Conservation (phyloP, 2,329 filamentous ascomycete species). For the Botrytis paeoniae region DNA sequence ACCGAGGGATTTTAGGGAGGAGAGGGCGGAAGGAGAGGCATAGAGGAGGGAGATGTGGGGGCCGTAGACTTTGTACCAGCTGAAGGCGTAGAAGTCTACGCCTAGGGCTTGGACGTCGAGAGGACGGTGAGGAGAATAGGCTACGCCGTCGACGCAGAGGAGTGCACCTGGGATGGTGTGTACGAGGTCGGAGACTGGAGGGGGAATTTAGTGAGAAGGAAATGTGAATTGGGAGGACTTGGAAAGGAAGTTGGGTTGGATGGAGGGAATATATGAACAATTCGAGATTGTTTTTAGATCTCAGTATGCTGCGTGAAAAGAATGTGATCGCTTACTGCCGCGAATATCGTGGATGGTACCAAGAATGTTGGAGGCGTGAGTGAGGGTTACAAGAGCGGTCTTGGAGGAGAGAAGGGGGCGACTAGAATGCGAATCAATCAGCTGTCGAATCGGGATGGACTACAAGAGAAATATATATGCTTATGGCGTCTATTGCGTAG, state of each 20-base stretch:
- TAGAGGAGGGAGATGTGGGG: constrained; percentile 73
- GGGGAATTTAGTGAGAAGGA: background rate
- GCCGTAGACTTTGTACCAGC: constrained; percentile 81
- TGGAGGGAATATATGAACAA: too few species aligned
- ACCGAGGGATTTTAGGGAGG: constrained; percentile 53
- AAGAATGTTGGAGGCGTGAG: constrained; percentile 71
- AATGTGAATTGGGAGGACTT: background rate
- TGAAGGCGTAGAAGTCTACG: constrained; percentile 75
- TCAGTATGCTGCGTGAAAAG: background rate
- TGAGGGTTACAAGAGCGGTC: constrained; percentile 69
- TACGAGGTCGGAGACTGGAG: constrained; percentile 50
- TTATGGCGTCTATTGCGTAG: background rate
- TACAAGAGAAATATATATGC: background rate
- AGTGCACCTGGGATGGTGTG: constrained; percentile 51
- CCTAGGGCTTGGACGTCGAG: constrained; percentile 66
- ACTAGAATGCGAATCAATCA: background rate
- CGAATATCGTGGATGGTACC: constrained; percentile 66
- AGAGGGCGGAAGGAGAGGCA: constrained; percentile 54
- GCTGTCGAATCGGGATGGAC: background rate
- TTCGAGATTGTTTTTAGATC: background rate
- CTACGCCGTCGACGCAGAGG: constrained; percentile 72
- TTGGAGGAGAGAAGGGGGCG: constrained; percentile 53
- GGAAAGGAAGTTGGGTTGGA: background rate
- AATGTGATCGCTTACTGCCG: constrained; percentile 26
- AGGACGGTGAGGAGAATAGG: constrained; percentile 69